Conservation (phyloP, 2,329 filamentous ascomycete species). For the Botrytis cinerea region DNA sequence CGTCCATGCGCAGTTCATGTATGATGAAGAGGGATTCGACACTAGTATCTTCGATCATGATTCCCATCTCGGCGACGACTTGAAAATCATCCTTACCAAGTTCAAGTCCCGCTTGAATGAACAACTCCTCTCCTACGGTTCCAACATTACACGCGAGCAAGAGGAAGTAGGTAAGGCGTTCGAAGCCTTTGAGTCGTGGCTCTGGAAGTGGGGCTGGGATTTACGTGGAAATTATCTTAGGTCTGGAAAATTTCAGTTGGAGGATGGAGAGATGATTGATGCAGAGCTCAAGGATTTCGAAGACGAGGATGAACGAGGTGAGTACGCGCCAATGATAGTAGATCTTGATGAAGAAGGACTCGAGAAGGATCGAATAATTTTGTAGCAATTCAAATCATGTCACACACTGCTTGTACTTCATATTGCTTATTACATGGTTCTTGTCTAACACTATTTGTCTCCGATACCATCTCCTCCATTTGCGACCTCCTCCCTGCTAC, state of each 20-base stretch:
- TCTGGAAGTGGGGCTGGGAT: conserved; percentile 57
- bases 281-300: conserved; percentile 53
- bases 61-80: conserved; percentile 37
- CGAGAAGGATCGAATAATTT: conserved; percentile 40
- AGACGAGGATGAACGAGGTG: conserved; percentile 50
- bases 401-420: background rate
- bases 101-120: conserved; percentile 58
- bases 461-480: conserved; percentile 2
- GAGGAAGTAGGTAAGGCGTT: conserved; percentile 52
- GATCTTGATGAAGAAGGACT: conserved; percentile 41
- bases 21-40: conserved; percentile 53
- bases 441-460: conserved; percentile 1
- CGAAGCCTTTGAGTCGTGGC: conserved; percentile 49
- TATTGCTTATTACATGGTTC: background rate
- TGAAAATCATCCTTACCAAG: conserved; percentile 53
- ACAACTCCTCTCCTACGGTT: conserved; percentile 45
- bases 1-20: conserved; percentile 57
- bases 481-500: background rate
- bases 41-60: conserved; percentile 45
- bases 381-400: conserved; percentile 29
- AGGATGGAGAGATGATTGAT: conserved; percentile 53
- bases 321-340: conserved; percentile 42
- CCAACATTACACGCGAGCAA: conserved; percentile 45
- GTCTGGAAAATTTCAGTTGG: conserved; percentile 52
- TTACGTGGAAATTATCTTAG: conserved; percentile 53